These are phyloP conservation scores for Alternaria infectoria DNA, from an alignment of 2,329 filamentous ascomycete species.

Conservation along the genomic window DNA sequence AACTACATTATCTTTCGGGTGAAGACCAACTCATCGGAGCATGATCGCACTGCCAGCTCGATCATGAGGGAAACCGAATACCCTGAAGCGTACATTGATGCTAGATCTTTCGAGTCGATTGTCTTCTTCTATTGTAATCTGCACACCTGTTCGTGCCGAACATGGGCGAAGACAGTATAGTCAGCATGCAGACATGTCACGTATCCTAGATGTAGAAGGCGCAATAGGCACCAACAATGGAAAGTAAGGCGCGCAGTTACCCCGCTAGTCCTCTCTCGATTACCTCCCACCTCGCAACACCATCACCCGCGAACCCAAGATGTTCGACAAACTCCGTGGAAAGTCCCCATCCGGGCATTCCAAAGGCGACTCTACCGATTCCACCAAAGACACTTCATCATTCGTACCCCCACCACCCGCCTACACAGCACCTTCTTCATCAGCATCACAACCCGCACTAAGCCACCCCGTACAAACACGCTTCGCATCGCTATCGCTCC, in stretches of 20 bases:
- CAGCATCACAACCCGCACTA: neutral
- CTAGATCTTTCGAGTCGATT: neutral
- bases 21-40: neutral
- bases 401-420: conserved; percentile 12
- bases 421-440: conserved; percentile 14
- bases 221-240: neutral
- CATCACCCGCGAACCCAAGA: neutral
- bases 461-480: conserved; percentile 21
- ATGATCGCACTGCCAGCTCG: neutral
- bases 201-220: neutral
- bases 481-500: conserved; percentile 34
- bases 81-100: neutral
- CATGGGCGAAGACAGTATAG: neutral
- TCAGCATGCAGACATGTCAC: neutral
- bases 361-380: conserved; percentile 12
- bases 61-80: neutral
- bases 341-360: conserved; percentile 17
- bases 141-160: no score
- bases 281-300: neutral
- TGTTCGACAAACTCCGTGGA: conserved; percentile 23
- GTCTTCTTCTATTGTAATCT: no score
- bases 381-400: neutral
- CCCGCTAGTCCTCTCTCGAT: neutral
- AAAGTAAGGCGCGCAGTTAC: neutral
- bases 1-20: neutral